These are phyloP conservation scores for Thielaviopsis ethacetica DNA, from an alignment of 2,329 filamentous ascomycete genomes.

Conservation along the genomic window DNA sequence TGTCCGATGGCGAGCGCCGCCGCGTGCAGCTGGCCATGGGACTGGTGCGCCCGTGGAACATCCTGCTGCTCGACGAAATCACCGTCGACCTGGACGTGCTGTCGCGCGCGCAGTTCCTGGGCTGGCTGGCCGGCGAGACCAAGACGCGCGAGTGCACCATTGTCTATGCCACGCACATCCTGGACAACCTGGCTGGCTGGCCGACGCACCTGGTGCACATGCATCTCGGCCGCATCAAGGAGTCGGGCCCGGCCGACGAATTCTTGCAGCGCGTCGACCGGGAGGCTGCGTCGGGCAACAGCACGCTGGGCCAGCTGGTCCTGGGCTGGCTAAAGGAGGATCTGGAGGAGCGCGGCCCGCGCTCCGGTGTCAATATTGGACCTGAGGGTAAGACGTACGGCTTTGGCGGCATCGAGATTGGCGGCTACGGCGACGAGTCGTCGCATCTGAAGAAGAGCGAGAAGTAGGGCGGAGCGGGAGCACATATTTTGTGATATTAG, in stretches of 20 bases:
- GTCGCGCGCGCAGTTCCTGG: conserved; percentile 67
- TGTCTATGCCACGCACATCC: conserved; percentile 92
- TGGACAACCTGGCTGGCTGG: conserved; percentile 90
- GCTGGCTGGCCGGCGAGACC: conserved; percentile 76
- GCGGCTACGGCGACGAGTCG: conserved; percentile 41
- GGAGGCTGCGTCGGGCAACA: conserved; percentile 46
- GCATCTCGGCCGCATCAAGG: conserved; percentile 74
- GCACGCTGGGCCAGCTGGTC: conserved; percentile 71
- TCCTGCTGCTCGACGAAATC: conserved; percentile 86
- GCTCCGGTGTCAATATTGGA: conserved; percentile 38
- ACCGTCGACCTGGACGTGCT: conserved; percentile 91
- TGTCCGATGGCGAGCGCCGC: conserved; percentile 80
- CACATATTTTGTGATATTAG: neutral
- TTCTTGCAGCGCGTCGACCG: conserved; percentile 42
- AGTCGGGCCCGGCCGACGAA: conserved; percentile 59
- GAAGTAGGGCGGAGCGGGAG: neutral
- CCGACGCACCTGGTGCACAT: conserved; percentile 93
- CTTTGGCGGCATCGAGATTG: conserved; percentile 32
- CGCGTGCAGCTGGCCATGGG: conserved; percentile 96
- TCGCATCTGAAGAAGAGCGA: conserved; percentile 14
- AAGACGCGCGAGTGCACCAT: conserved; percentile 70
- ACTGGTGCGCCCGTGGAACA: conserved; percentile 74
- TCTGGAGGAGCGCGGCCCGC: conserved; percentile 59
- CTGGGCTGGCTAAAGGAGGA: conserved; percentile 76
- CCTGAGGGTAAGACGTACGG: conserved; percentile 50